A percentile compares a stretch with the other conserved stretches of the same genome.
phyloP scores from a whole-genome alignment of 441 rosid species.

The Croton setiger region DNA sequence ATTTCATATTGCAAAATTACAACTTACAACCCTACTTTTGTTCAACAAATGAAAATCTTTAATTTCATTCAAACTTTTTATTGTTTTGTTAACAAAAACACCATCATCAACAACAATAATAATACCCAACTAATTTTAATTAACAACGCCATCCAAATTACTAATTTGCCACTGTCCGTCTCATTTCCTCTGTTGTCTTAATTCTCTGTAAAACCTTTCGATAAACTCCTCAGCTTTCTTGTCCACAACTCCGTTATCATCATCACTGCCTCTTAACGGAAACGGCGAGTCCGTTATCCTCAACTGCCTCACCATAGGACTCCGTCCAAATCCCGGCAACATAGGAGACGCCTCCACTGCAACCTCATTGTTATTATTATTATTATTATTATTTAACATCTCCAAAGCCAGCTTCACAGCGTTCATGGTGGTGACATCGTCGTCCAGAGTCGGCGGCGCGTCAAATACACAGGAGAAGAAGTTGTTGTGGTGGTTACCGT shows the following conservation, averaged over 20 bases:
- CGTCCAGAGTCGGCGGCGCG: constrained; percentile 58
- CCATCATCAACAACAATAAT: constrained; percentile 3
- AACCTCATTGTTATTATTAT: constrained; percentile 26
- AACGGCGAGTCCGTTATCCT: constrained; percentile 94
- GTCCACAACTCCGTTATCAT: constrained; percentile 50
- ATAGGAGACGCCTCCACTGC: constrained; percentile 53
- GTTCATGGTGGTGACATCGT: constrained; percentile 30
- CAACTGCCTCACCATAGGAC: constrained; percentile 67
- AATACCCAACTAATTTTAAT: constrained; percentile 5
- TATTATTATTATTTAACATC: constrained; percentile 43
- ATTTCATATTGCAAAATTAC: not conserved
- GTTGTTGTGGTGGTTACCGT: constrained; percentile 10
- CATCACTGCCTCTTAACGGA: constrained; percentile 54
- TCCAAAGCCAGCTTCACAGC: constrained; percentile 52
- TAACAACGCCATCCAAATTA: not conserved
- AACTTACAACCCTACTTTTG: not conserved
- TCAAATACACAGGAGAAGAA: constrained; percentile 58
- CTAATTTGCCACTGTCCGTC: not conserved
- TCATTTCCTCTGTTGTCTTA: constrained; percentile 45
- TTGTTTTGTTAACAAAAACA: constrained; percentile 1
- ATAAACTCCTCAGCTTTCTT: constrained; percentile 83
- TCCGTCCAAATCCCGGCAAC: constrained; percentile 71
- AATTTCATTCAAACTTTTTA: not conserved
- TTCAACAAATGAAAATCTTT: not conserved
- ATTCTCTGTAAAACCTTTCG: constrained; percentile 54